Evolutionary conservation across 768 basidiomycete species (phyloP).

Genomic region (Pleurotus eryngii): DNA sequence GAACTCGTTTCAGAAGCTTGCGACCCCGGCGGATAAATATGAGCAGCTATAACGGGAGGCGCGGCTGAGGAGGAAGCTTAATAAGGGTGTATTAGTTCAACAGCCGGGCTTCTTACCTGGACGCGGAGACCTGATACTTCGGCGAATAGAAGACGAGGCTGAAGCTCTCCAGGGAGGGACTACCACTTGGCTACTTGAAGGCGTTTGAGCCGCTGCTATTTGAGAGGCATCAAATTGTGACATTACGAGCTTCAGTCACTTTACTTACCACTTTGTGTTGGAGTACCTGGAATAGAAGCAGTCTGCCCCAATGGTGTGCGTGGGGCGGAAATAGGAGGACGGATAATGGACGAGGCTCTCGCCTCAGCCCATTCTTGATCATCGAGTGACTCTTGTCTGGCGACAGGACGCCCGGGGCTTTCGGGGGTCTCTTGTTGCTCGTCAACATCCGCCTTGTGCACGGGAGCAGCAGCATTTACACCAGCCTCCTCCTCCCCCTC

Average conservation of each 20-base stretch:
- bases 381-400: conserved; percentile 2
- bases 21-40: neutral
- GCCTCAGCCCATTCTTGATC: conserved; percentile 4
- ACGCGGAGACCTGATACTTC: neutral
- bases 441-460: neutral
- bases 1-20: neutral
- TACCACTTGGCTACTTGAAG: too few relatives aligned
- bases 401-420: neutral
- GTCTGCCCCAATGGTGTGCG: neutral
- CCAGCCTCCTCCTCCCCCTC: too few relatives aligned
- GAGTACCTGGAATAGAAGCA: too few relatives aligned
- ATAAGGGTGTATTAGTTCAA: neutral
- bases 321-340: neutral
- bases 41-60: neutral
- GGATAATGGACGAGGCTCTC: neutral
- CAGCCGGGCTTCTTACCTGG: neutral
- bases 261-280: too few relatives aligned
- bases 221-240: too few relatives aligned
- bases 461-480: too few relatives aligned
- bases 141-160: neutral
- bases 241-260: too few relatives aligned
- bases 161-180: neutral
- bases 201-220: too few relatives aligned
- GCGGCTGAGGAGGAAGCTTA: neutral
- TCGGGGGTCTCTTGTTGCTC: neutral